Conservation (phyloP, 2,329 filamentous ascomycete species). For the Cercospora zeae-maydis region DNA sequence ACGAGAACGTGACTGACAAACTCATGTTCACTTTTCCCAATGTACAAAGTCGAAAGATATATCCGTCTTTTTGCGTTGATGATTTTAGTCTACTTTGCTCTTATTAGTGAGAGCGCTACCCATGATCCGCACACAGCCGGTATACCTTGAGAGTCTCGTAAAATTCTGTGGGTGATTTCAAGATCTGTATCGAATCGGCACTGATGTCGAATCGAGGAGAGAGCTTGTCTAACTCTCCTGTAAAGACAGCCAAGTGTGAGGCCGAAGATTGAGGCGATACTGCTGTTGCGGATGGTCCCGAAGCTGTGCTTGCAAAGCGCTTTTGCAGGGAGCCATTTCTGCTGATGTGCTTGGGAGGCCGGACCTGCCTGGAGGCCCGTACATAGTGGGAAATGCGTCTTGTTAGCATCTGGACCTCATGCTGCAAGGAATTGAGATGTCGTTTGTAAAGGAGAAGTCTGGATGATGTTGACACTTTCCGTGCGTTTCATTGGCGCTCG, state of each 20-base stretch:
- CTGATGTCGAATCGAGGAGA: conserved; percentile 86
- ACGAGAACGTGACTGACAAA: conserved; percentile 51
- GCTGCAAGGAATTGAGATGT: background rate
- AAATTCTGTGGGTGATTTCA: conserved; percentile 81
- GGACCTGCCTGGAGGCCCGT: conserved; percentile 20
- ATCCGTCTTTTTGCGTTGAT: conserved; percentile 71
- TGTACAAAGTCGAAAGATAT: conserved; percentile 94
- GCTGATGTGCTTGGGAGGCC: background rate
- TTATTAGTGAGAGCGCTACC: conserved; percentile 11
- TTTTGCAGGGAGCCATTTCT: conserved; percentile 23
- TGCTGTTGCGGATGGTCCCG: conserved; percentile 19
- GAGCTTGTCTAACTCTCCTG: conserved; percentile 76
- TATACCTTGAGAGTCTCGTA: conserved; percentile 83
- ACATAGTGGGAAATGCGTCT: conserved; percentile 29
- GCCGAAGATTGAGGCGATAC: conserved; percentile 38
- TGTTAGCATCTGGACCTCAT: conserved; percentile 31
- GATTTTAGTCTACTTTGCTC: conserved; percentile 65
- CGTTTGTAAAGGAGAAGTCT: background rate
- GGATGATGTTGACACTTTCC: background rate
- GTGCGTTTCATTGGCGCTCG: background rate
- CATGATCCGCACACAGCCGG: conserved; percentile 1
- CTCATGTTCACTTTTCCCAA: conserved; percentile 88
- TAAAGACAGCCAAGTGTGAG: conserved; percentile 57
- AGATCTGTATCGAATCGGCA: conserved; percentile 73
- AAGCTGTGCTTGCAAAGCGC: conserved; percentile 28